A percentile compares a stretch with the other conserved stretches of the same genome.
phyloP scores from a whole-genome alignment of 164 flowering plant genomes.

The Nymphaea colorata region DNA sequence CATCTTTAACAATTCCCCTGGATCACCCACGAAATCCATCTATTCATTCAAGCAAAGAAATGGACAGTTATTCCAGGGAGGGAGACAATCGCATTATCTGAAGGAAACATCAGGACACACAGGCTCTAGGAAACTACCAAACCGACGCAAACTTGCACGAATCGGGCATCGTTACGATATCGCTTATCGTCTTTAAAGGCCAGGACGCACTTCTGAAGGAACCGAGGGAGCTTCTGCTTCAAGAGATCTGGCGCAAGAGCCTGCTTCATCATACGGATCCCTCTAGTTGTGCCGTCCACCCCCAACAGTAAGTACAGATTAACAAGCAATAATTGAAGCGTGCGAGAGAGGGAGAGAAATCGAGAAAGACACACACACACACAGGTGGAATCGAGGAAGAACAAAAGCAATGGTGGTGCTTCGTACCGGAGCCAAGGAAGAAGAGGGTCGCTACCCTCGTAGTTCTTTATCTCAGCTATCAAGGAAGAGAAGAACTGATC shows the following conservation, averaged over 20 bases:
- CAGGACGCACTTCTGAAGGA: conserved; percentile 78
- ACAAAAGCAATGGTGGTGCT: background rate
- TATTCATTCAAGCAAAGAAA: conserved; percentile 6
- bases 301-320: background rate
- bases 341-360: background rate
- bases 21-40: conserved; percentile 95
- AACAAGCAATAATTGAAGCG: background rate
- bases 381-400: background rate
- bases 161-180: conserved; percentile 68
- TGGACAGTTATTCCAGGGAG: background rate
- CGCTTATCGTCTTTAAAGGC: conserved; percentile 51
- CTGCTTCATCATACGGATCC: conserved; percentile 63
- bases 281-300: conserved; percentile 24
- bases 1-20: conserved; percentile 34
- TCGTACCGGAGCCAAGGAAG: conserved; percentile 82
- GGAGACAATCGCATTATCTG: background rate
- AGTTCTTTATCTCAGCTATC: conserved; percentile 60
- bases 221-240: conserved; percentile 82
- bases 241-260: conserved; percentile 44
- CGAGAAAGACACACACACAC: background rate
- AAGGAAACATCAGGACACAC: background rate
- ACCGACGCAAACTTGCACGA: conserved; percentile 82
- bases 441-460: conserved; percentile 75
- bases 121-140: conserved; percentile 36
- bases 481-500: conserved; percentile 48